Evolutionary conservation across 768 basidiomycete genomes (phyloP).

Genomic region (Macrolepiota dolichaula): DNA sequence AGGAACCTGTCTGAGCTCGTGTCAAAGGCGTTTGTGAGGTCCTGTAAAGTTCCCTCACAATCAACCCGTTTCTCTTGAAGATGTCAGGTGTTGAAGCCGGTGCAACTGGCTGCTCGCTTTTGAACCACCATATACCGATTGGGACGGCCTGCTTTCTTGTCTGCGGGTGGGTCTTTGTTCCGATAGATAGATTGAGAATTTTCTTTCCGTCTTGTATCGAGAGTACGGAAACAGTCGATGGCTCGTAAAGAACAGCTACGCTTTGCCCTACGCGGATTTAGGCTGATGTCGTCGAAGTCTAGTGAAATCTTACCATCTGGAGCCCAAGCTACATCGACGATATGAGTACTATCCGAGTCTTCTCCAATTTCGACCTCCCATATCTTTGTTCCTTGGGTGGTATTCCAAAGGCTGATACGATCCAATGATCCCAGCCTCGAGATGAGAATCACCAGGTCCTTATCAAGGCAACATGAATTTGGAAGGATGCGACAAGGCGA

Average conservation of each 20-base stretch:
- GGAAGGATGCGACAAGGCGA: conserved; percentile 53
- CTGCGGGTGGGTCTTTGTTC: conserved; percentile 22
- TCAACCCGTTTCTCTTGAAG: conserved; percentile 61
- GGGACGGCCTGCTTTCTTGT: conserved; percentile 13
- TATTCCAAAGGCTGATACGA: conserved; percentile 74
- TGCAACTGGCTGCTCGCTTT: conserved; percentile 29
- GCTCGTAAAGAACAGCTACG: conserved; percentile 70
- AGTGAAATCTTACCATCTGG: conserved; percentile 58
- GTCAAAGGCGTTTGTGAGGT: conserved; percentile 10
- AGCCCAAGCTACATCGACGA: conserved; percentile 72
- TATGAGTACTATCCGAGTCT: conserved; percentile 41
- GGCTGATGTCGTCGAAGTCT: not conserved
- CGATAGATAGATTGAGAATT: conserved; percentile 39
- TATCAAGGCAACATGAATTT: conserved; percentile 81
- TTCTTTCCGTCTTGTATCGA: conserved; percentile 75
- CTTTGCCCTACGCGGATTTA: conserved; percentile 47
- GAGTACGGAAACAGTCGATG: conserved; percentile 64
- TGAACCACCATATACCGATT: conserved; percentile 73
- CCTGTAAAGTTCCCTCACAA: conserved; percentile 39
- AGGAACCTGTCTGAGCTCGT: conserved; percentile 69
- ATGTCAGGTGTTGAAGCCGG: conserved; percentile 65
- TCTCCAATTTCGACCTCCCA: conserved; percentile 76
- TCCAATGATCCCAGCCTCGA: conserved; percentile 67
- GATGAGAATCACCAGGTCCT: conserved; percentile 70
- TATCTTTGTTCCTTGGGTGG: conserved; percentile 68